Base-by-base conservation (phyloP, 177 flowering plant species). In the Telopea speciosissima region DNA sequence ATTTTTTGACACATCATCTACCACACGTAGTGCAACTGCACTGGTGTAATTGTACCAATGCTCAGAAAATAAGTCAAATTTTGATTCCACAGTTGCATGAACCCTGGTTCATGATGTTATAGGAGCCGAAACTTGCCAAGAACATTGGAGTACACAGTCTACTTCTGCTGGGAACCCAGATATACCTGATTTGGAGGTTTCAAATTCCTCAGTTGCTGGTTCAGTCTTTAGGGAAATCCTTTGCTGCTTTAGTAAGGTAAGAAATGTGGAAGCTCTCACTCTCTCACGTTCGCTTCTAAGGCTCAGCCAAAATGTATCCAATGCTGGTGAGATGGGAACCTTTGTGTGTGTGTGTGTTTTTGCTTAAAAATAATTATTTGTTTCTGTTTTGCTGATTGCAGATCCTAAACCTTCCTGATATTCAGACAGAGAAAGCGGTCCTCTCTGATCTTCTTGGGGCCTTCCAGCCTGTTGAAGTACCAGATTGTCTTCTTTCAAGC, bases 111-210 rank as follows among this genome's bases (percentile, higher is more conserved):
- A 58, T 58, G 63, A 61, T 62, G 24, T 49, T 77, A 73, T 49
- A 92, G 96, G 87, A 66, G 74, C 79, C 73, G 85, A 79, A 76
- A 78, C 73, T 58, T 89, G 91, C 76, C 73, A 83, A 76, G 85
- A 80, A 31, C 92, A 88, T 76, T 90, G 97, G 96, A 73, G 70
- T 67, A 70, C 56, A 73, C 87, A 85, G 44, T 88, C 86, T 78
- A 68, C 79, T 62, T 79, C 80, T 69, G 82, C 95, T 72, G 86
- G 86, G 31, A 87, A 86, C 72, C 93, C 91, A 40, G 81, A 82
- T 65, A 77, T 83, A 62, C 73, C 77, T 24, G 68, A 75, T 40
- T 24, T 74, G 74, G 74, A 76, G 52, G 71, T 83, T 69, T 82
- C 86, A 73, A 77, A 74, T 63, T 74, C 81, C 68, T 75, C 85